Evolutionary conservation across 179 eudicot species (phyloP).

Genomic region (Pouteria campechiana): DNA sequence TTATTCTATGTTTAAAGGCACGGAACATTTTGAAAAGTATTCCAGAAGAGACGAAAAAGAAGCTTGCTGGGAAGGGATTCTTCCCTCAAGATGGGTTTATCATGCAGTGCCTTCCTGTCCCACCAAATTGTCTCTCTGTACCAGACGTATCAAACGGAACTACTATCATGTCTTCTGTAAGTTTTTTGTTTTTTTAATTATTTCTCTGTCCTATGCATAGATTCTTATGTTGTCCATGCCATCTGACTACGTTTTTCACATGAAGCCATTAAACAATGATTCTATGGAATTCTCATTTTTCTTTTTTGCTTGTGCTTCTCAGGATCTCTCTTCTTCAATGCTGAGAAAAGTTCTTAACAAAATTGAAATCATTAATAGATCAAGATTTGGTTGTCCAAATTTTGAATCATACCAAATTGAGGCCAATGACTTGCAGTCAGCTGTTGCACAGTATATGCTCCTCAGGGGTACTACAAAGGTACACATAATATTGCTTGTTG

Average conservation of each 20-base stretch:
- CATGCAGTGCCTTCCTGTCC: constrained; percentile 66
- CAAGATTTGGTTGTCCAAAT: constrained; percentile 83
- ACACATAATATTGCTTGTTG: constrained; percentile 3
- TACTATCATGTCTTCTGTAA: constrained; percentile 81
- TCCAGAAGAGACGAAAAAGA: constrained; percentile 51
- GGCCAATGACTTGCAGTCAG: constrained; percentile 76
- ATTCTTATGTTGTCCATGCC: too few species aligned
- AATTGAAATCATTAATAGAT: constrained; percentile 73
- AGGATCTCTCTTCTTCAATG: constrained; percentile 74
- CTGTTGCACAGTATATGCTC: constrained; percentile 70
- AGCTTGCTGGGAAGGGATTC: constrained; percentile 64
- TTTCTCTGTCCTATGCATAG: too few species aligned
- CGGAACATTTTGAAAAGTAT: constrained; percentile 53
- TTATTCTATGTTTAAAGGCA: constrained; percentile 26
- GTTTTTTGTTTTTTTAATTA: too few species aligned
- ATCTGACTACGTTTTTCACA: neutral
- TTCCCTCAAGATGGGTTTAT: constrained; percentile 88
- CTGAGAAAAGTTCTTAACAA: constrained; percentile 71
- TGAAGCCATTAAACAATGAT: too few species aligned
- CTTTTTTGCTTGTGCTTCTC: constrained; percentile 9
- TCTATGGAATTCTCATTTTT: neutral
- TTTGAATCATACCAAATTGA: constrained; percentile 89
- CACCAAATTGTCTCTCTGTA: constrained; percentile 89
- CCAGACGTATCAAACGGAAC: constrained; percentile 97
- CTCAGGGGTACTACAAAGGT: constrained; percentile 89